Percentiles rank a stretch among this genome's conserved stretches.
These are phyloP conservation scores for Fusarium siculi DNA, from an alignment of 2,329 filamentous ascomycete genomes.

Conservation along the genomic window DNA sequence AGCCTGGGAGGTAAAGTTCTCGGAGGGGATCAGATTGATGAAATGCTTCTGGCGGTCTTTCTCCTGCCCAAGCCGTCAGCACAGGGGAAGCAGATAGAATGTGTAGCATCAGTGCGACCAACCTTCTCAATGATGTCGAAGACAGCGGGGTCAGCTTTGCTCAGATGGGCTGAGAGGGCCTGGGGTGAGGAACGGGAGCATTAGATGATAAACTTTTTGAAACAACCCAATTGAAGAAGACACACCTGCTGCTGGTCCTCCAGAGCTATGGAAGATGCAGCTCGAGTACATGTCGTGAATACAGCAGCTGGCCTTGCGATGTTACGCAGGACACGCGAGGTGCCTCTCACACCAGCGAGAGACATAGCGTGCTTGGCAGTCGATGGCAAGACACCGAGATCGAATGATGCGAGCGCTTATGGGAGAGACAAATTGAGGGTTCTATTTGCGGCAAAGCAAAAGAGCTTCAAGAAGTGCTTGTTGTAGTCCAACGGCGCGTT, in stretches of 20 bases:
- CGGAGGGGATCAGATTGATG: constrained; percentile 95
- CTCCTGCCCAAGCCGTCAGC: constrained; percentile 67
- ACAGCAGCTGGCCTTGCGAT: constrained; percentile 48
- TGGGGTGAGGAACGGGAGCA: constrained; percentile 51
- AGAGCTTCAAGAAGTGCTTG: constrained; percentile 12
- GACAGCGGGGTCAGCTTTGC: constrained; percentile 86
- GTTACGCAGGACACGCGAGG: constrained; percentile 59
- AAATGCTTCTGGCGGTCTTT: constrained; percentile 97
- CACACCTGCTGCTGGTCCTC: constrained; percentile 71
- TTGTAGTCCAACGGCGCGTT: constrained; percentile 22
- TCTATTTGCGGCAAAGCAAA: constrained; percentile 13
- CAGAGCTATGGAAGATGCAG: constrained; percentile 58
- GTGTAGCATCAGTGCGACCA: constrained; percentile 38
- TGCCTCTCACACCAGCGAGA: constrained; percentile 59
- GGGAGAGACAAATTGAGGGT: constrained; percentile 4
- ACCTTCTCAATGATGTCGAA: constrained; percentile 94
- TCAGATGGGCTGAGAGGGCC: constrained; percentile 82
- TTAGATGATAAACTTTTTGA: constrained; percentile 25
- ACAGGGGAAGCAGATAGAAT: background rate
- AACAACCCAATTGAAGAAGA: constrained; percentile 24
- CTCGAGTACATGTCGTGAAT: constrained; percentile 42
- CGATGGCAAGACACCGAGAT: constrained; percentile 4
- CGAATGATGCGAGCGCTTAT: background rate
- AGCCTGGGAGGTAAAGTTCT: constrained; percentile 95
- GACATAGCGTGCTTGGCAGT: constrained; percentile 55